Evolutionary conservation across 768 basidiomycete species (phyloP).

Genomic region (Lactifluus piperatus): DNA sequence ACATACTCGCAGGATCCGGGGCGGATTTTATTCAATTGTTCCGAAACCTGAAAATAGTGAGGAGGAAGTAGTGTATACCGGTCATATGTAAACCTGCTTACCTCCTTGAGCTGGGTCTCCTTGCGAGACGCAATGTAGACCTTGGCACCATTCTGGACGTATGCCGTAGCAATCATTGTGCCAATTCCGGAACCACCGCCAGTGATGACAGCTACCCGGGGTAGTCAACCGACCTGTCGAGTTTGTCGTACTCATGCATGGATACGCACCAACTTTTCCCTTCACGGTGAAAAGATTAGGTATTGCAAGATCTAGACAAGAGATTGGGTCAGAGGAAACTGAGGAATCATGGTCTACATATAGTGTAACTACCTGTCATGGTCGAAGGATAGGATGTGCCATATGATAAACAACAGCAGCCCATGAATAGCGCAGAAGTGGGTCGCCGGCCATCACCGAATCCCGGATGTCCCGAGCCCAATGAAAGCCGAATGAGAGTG

Average conservation of each 20-base stretch:
- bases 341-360: not conserved
- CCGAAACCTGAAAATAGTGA: no score
- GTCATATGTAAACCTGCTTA: no score
- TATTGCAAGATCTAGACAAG: constrained; percentile 10
- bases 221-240: not conserved
- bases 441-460: no score
- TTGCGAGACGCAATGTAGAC: constrained; percentile 89
- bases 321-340: not conserved
- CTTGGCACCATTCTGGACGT: constrained; percentile 78
- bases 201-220: constrained; percentile 55
- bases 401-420: no score
- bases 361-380: constrained; percentile 1
- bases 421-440: no score
- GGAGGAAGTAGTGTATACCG: no score
- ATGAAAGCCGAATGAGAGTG: no score
- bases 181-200: constrained; percentile 83
- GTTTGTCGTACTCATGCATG: not conserved
- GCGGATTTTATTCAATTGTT: constrained; percentile 50
- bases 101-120: constrained; percentile 68
- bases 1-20: constrained; percentile 64
- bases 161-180: constrained; percentile 73
- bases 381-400: not conserved
- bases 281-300: constrained; percentile 17
- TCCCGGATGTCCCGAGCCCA: no score
- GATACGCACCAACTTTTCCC: constrained; percentile 18